Conservation (phyloP, 139 green algal species). For the Tetradesmus lagerheimii region DNA sequence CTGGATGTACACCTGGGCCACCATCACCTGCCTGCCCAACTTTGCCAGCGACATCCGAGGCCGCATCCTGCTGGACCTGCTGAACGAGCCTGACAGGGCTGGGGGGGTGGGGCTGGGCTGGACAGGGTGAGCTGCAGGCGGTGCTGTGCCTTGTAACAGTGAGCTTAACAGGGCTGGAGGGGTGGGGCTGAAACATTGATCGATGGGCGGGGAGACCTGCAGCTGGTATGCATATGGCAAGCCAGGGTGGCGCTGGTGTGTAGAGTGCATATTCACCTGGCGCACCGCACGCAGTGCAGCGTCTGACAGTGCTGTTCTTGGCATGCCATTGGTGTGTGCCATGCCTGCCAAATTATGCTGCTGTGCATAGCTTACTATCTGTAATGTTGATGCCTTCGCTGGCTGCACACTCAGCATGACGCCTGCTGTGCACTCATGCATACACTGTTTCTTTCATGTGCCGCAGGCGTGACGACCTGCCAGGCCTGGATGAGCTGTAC, state of each 20-base stretch:
- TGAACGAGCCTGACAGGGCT: conserved; percentile 42
- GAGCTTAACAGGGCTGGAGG: too few relatives aligned
- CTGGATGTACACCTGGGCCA: conserved; percentile 41
- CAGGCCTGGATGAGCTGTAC: conserved; percentile 46
- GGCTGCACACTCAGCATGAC: background rate
- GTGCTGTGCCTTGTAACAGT: too few relatives aligned
- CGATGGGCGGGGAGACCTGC: too few relatives aligned
- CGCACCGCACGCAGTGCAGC: too few relatives aligned
- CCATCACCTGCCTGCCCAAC: conserved; percentile 46
- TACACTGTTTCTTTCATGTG: background rate
- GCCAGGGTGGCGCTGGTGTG: too few relatives aligned
- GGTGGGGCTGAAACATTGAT: too few relatives aligned
- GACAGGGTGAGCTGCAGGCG: background rate
- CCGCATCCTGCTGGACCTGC: conserved; percentile 42
- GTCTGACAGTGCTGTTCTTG: too few relatives aligned
- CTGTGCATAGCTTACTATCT: background rate
- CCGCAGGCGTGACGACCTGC: conserved; percentile 12
- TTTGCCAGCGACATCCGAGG: conserved; percentile 32
- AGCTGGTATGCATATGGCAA: too few relatives aligned
- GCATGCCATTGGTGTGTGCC: too few relatives aligned
- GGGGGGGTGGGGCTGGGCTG: conserved; percentile 11
- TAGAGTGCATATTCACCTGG: too few relatives aligned
- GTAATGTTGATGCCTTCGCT: background rate
- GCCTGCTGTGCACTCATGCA: background rate
- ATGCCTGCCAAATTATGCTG: background rate